phyloP scores from a whole-genome alignment of 495 filamentous ascomycete genomes.

The Penicillium daleae region DNA sequence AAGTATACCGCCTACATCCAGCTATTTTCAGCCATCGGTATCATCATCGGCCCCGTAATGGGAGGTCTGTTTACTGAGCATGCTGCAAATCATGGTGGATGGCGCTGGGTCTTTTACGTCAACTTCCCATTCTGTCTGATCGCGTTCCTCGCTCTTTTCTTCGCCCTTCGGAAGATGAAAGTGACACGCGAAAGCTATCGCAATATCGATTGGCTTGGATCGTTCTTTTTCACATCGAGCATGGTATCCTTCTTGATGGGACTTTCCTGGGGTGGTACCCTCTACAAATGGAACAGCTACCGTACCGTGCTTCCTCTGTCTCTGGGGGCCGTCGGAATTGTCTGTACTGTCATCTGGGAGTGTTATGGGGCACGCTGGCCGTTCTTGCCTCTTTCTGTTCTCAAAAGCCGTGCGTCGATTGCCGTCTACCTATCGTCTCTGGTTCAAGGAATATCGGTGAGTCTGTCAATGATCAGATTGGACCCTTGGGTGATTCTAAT shows the following conservation, averaged over 20 bases:
- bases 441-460: conserved; percentile 5
- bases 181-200: conserved; percentile 3
- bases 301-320: conserved; percentile 1
- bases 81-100: conserved; percentile 17
- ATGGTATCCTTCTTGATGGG: conserved; percentile 36
- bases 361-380: conserved; percentile 4
- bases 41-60: conserved; percentile 31
- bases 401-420: conserved; percentile 4
- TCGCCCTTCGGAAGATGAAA: conserved; percentile 12
- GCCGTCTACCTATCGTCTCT: conserved; percentile 1
- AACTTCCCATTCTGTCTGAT: conserved; percentile 31
- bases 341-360: background rate
- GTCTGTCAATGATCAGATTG: background rate
- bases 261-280: conserved; percentile 3
- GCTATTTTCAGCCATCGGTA: conserved; percentile 33
- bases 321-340: conserved; percentile 1
- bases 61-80: conserved; percentile 34
- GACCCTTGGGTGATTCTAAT: background rate
- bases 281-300: conserved; percentile 8
- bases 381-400: conserved; percentile 4
- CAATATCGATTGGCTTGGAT: background rate
- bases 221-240: conserved; percentile 36
- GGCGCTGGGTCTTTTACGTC: conserved; percentile 39
- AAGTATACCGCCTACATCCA: conserved; percentile 25
- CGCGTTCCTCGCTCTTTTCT: background rate